Percentiles rank a stretch among this genome's conserved stretches.
phyloP scores from a whole-genome alignment of 1,284 basidiomycete genomes.

The Apiotrichum porosum region DNA sequence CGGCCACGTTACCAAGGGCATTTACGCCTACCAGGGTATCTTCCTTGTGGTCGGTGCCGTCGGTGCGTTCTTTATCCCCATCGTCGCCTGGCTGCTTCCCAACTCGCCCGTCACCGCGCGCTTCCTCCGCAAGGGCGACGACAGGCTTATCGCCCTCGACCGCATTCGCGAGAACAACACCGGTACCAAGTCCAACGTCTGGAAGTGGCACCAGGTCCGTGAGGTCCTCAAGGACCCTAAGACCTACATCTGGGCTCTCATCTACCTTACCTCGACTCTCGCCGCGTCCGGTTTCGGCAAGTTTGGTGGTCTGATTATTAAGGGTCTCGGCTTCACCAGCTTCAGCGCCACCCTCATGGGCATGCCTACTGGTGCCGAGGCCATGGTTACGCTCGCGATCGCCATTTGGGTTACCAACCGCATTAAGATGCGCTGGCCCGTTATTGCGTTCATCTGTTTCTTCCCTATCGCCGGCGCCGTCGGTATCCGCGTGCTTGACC shows the following conservation, averaged over 20 bases:
- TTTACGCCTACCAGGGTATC: constrained; percentile 47
- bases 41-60: constrained; percentile 53
- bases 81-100: constrained; percentile 34
- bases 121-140: constrained; percentile 41
- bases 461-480: constrained; percentile 38
- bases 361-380: too few relatives aligned
- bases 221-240: constrained; percentile 43
- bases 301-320: constrained; percentile 26
- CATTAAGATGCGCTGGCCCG: constrained; percentile 53
- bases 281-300: constrained; percentile 40
- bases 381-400: constrained; percentile 48
- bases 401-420: constrained; percentile 50
- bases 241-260: constrained; percentile 34
- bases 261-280: constrained; percentile 24
- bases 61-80: constrained; percentile 22
- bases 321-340: constrained; percentile 35
- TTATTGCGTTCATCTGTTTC: constrained; percentile 33
- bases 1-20: constrained; percentile 21
- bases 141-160: constrained; percentile 47
- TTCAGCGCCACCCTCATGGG: too few relatives aligned
- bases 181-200: constrained; percentile 33
- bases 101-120: constrained; percentile 37
- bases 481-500: constrained; percentile 27
- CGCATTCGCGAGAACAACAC: constrained; percentile 46
- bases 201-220: constrained; percentile 41